Conservation (phyloP, 2,329 filamentous ascomycete genomes). For the Colletotrichum zoysiae region DNA sequence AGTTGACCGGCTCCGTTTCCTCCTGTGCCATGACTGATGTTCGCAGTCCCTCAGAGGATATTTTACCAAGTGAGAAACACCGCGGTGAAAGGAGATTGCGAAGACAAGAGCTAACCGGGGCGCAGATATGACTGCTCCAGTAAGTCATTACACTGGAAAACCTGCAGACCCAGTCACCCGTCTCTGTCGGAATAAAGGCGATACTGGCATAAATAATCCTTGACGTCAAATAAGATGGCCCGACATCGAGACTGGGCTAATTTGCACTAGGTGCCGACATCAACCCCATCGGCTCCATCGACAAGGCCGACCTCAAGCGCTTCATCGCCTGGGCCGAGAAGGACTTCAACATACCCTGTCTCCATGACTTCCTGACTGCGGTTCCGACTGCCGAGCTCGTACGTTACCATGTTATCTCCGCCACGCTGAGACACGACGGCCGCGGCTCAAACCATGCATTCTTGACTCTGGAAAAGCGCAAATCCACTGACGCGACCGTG, state of each 20-base stretch:
- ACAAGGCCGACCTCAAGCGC: constrained; percentile 76
- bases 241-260: constrained; percentile 12
- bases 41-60: constrained; percentile 56
- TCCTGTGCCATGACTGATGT: constrained; percentile 27
- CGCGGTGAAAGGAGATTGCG: neutral
- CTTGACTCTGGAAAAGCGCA: neutral
- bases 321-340: constrained; percentile 76
- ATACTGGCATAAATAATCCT: neutral
- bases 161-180: neutral
- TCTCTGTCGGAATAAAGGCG: neutral
- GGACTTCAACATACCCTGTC: constrained; percentile 72
- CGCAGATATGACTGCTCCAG: constrained; percentile 41
- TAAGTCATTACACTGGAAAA: neutral
- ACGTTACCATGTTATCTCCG: constrained; percentile 11
- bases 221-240: neutral
- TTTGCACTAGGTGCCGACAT: constrained; percentile 50
- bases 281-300: constrained; percentile 72
- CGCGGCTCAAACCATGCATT: neutral
- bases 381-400: constrained; percentile 71
- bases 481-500: neutral
- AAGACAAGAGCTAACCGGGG: neutral
- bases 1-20: constrained; percentile 16
- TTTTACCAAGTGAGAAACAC: constrained; percentile 70
- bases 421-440: neutral
- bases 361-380: constrained; percentile 74